phyloP scores from a whole-genome alignment of 139 green algal species.

The Chlamydomonas sphaeroides region DNA sequence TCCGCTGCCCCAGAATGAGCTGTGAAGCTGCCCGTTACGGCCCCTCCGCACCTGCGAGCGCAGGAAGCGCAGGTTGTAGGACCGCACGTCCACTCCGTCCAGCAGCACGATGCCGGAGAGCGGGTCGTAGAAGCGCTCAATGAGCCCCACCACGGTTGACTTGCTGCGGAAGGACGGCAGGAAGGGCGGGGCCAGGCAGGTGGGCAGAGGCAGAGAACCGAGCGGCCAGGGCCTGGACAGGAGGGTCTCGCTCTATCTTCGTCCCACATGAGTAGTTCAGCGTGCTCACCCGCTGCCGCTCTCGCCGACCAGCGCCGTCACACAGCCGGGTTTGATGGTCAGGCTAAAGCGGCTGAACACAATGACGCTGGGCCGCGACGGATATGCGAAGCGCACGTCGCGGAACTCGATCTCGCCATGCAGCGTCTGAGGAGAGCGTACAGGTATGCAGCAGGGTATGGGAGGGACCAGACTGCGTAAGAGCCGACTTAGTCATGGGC shows the following conservation, averaged over 20 bases:
- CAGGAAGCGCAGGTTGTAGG: conserved; percentile 86
- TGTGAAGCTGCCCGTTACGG: no score
- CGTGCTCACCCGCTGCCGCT: conserved; percentile 88
- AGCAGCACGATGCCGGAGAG: conserved; percentile 72
- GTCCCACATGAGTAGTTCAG: no score
- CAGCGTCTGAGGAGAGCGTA: no score
- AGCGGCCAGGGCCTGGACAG: no score
- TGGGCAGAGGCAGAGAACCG: no score
- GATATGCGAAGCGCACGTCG: conserved; percentile 82
- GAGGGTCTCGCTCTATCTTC: no score
- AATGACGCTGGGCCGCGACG: conserved; percentile 55
- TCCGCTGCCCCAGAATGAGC: background rate
- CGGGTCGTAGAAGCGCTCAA: conserved; percentile 91
- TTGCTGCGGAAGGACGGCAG: conserved; percentile 75
- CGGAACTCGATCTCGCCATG: conserved; percentile 66
- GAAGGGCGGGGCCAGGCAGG: no score
- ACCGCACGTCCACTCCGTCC: conserved; percentile 83
- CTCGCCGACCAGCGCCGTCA: conserved; percentile 91
- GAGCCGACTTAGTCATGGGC: no score
- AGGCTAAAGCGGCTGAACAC: conserved; percentile 82
- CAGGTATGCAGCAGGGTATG: no score
- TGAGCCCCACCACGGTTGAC: conserved; percentile 86
- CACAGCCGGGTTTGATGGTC: conserved; percentile 61
- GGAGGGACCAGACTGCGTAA: no score
- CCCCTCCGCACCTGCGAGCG: conserved; percentile 56